A percentile compares a stretch with the other conserved stretches of the same genome.
Evolutionary conservation across 2,329 filamentous ascomycete species (phyloP).

Genomic region (Monosporascus sp.): DNA sequence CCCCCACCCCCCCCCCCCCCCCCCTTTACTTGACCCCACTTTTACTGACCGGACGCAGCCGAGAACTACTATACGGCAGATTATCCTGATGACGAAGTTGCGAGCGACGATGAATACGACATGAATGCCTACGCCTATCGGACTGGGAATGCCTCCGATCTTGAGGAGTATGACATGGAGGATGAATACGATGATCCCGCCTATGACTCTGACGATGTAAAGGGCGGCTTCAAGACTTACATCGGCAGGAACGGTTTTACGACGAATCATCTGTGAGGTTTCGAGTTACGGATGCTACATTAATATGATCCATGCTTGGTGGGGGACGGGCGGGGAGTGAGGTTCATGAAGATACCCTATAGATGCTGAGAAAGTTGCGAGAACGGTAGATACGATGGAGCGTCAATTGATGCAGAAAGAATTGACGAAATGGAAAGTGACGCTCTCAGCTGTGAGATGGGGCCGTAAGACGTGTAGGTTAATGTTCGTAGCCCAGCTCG

Average conservation of each 20-base stretch:
- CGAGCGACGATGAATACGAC: slow-evolving; percentile 62
- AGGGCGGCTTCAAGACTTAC: slow-evolving; percentile 25
- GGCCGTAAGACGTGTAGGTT: no score
- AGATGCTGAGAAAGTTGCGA: background rate
- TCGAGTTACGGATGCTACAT: background rate
- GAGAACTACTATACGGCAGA: slow-evolving; percentile 76
- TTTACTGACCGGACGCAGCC: slow-evolving; percentile 35
- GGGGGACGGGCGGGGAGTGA: background rate
- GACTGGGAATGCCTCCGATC: slow-evolving; percentile 47
- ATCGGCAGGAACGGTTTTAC: slow-evolving; percentile 31
- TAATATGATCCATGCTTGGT: background rate
- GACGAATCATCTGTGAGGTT: slow-evolving; percentile 20
- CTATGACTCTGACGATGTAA: slow-evolving; percentile 24
- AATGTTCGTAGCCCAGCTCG: no score
- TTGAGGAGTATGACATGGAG: slow-evolving; percentile 46
- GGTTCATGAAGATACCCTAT: background rate
- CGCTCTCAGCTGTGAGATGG: no score
- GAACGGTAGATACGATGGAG: no score
- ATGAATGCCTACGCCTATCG: slow-evolving; percentile 50
- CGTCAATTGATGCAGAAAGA: no score
- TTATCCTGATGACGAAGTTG: slow-evolving; percentile 75
- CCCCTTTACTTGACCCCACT: background rate
- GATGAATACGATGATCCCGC: slow-evolving; percentile 27
- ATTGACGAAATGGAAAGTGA: no score
- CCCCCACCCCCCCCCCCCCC: no score